These are phyloP conservation scores for Aspergillus ustus DNA, from an alignment of 2,329 filamentous ascomycete genomes.

Conservation along the genomic window DNA sequence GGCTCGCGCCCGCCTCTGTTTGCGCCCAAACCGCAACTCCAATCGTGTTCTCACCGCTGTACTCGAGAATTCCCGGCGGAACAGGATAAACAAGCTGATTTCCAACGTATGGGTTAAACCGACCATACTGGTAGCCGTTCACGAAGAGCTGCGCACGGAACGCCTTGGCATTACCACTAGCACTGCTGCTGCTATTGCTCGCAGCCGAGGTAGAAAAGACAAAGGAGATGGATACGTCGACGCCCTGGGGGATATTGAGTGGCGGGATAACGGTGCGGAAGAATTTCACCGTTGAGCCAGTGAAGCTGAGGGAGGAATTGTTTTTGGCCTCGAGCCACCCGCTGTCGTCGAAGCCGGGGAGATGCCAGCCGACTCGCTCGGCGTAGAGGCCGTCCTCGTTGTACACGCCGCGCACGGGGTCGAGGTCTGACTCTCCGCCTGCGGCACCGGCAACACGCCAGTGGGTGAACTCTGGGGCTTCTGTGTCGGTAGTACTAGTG, in stretches of 20 bases:
- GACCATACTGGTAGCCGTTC: constrained; percentile 69
- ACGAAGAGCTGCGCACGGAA: constrained; percentile 63
- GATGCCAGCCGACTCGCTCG: constrained; percentile 63
- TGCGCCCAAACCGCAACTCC: constrained; percentile 65
- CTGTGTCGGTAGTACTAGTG: constrained; percentile 43
- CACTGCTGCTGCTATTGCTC: constrained; percentile 14
- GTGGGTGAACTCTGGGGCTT: constrained; percentile 53
- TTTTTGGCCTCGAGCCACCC: constrained; percentile 43
- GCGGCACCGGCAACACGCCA: constrained; percentile 66
- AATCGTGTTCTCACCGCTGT: constrained; percentile 62
- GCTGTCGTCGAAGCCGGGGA: constrained; percentile 59
- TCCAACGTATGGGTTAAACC: constrained; percentile 64
- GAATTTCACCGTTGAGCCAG: constrained; percentile 58
- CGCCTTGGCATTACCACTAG: constrained; percentile 27
- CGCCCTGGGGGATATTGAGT: constrained; percentile 55
- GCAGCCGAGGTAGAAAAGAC: constrained; percentile 53
- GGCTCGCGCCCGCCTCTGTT: constrained; percentile 55
- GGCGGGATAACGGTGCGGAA: constrained; percentile 60
- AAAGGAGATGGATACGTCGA: constrained; percentile 64
- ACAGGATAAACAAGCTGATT: constrained; percentile 66
- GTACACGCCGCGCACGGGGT: constrained; percentile 59
- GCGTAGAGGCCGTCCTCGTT: constrained; percentile 64
- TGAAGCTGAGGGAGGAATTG: constrained; percentile 38
- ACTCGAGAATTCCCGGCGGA: constrained; percentile 63
- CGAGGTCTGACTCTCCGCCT: constrained; percentile 57